Conservation (phyloP, 352 stramenopile species). For the Aphanomyces astaci region DNA sequence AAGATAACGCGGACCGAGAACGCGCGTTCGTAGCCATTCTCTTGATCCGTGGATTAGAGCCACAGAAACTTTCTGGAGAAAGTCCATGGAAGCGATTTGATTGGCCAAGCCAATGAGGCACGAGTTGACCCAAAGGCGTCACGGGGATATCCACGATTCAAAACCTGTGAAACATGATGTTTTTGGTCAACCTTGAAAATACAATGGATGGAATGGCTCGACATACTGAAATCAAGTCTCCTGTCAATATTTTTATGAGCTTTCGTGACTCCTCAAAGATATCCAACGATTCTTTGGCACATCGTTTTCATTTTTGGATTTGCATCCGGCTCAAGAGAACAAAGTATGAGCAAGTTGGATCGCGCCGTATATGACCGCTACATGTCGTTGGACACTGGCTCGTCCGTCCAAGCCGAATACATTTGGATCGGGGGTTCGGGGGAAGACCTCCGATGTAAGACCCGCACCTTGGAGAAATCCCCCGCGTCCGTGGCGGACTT, state of each 20-base stretch:
- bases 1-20: too few relatives aligned
- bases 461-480: conserved; percentile 78
- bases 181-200: too few relatives aligned
- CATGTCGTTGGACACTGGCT: conserved; percentile 43
- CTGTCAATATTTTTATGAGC: too few relatives aligned
- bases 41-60: neutral
- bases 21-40: neutral
- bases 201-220: too few relatives aligned
- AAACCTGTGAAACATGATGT: neutral
- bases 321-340: neutral
- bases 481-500: conserved; percentile 70
- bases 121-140: neutral
- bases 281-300: neutral
- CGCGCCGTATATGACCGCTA: conserved; percentile 72
- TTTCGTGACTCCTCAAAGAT: conserved; percentile 1
- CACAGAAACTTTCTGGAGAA: neutral
- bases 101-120: neutral
- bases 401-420: conserved; percentile 85
- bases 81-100: neutral
- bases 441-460: conserved; percentile 91
- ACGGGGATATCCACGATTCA: neutral
- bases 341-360: conserved; percentile 74
- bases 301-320: conserved; percentile 24
- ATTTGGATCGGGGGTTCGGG: conserved; percentile 93
- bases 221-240: too few relatives aligned